Evolutionary conservation across 2,329 filamentous ascomycete genomes (phyloP).

Genomic region (Allantophomopsis lycopodina): DNA sequence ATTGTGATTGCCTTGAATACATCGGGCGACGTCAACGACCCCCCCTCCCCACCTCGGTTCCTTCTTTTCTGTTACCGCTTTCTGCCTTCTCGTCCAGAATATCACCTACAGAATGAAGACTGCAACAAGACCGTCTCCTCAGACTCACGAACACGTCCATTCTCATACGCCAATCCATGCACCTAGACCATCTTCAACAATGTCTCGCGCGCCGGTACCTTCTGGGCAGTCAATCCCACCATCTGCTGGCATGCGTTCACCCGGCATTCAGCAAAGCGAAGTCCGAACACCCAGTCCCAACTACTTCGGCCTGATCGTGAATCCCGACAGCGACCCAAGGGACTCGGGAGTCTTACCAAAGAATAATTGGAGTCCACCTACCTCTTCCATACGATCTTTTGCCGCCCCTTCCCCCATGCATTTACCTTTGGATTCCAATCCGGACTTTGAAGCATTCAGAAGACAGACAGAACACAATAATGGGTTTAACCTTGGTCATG

Average conservation of each 20-base stretch:
- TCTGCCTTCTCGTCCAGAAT: too few species aligned
- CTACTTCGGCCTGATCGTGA: constrained; percentile 70
- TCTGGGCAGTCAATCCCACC: constrained; percentile 12
- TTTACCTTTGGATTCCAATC: constrained; percentile 60
- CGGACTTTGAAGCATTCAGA: constrained; percentile 70
- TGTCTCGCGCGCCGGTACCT: constrained; percentile 9
- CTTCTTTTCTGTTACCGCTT: too few species aligned
- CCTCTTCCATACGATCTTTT: constrained; percentile 58
- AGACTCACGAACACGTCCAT: constrained; percentile 8
- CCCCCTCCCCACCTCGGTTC: too few species aligned
- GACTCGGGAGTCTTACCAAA: constrained; percentile 50
- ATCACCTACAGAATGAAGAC: constrained; percentile 10
- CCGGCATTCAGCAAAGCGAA: constrained; percentile 7
- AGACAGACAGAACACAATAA: constrained; percentile 56
- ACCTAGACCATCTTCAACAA: constrained; percentile 4
- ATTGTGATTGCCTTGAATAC: too few species aligned
- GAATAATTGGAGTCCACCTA: constrained; percentile 63
- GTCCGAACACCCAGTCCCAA: constrained; percentile 55
- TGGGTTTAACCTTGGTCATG: constrained; percentile 30
- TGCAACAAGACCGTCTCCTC: constrained; percentile 13
- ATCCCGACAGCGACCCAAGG: constrained; percentile 43
- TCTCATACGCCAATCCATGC: constrained; percentile 3
- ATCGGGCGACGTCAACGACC: too few species aligned
- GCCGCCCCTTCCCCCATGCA: constrained; percentile 54
- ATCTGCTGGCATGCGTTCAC: constrained; percentile 9